Evolutionary conservation across 345 rosid genomes (phyloP), one percentile per base, ranked within the genome.

Genomic region (Crucihimalaya himalaica): DNA sequence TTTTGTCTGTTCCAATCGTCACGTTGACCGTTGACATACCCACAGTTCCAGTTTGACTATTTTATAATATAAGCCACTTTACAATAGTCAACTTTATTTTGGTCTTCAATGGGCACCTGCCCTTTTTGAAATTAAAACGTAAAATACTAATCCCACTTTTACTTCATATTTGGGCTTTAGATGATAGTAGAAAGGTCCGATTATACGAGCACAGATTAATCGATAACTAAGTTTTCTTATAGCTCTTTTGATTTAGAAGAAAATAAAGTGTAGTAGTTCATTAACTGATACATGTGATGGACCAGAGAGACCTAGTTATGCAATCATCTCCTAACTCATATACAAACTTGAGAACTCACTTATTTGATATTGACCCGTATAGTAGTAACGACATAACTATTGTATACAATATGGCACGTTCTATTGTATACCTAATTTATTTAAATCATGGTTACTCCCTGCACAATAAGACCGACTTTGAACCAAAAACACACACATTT

Each of bases 1-100:
- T 35, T 71, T 71, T 39, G 66, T 16, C 19, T 60, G 7, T 60
- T 57, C 32, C 46, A 27, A 60, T 50, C 23, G 20, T 16, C 28
- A 71, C 11, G 32, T 71, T 71, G 52, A 61, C 68, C 68, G 58
- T 71, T 61, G 68, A 71, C 61, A 25, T 39, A 18, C 12, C 31
- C 40, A 60, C 20, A 15, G 27, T 2, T 43, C 43, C 43, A 9
- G 27, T 48, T 40, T 48, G 6, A 20, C 46, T 3, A 14, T 14
- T 39, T 39, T 13, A 13, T 14, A 19, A 4, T 19, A 18, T 8
- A 34, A 9, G 5, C 27, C 13, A 48, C 14, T 48, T 48, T 48
- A 3, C 4, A 9, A 8, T 19, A 48, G 54, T 20, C 54, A 20
- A 48, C 27, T 4, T 10, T 20, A n/a, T 48, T 48, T 19, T 48